phyloP scores from a whole-genome alignment of 495 filamentous ascomycete species.

The Bathelium albidoporum region DNA sequence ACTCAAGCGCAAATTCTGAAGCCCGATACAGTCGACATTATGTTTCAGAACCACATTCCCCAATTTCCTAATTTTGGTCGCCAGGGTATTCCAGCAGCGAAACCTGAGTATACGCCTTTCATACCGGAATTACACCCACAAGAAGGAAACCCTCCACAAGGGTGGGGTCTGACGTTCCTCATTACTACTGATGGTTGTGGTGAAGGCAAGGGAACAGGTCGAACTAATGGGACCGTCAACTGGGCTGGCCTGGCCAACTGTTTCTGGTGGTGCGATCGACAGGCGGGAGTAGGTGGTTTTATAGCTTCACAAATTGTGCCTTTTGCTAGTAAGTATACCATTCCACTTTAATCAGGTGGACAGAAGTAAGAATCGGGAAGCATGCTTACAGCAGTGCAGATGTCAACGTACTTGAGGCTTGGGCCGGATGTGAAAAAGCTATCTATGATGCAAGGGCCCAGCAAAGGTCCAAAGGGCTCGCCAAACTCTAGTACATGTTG shows the following conservation, averaged over 20 bases:
- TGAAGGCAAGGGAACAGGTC: slow-evolving; percentile 34
- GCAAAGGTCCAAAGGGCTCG: no score
- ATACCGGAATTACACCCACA: slow-evolving; percentile 42
- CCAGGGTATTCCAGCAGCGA: slow-evolving; percentile 37
- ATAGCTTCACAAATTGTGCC: slow-evolving; percentile 49
- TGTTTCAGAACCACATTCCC: slow-evolving; percentile 54
- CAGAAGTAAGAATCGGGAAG: not conserved
- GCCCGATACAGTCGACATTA: slow-evolving; percentile 42
- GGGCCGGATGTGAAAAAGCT: slow-evolving; percentile 7
- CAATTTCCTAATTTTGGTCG: slow-evolving; percentile 41
- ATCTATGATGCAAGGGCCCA: slow-evolving; percentile 11
- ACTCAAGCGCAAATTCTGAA: slow-evolving; percentile 40
- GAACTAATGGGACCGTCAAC: slow-evolving; percentile 37
- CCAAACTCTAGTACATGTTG: no score
- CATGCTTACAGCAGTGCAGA: not conserved
- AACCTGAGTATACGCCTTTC: slow-evolving; percentile 40
- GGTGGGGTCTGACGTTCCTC: slow-evolving; percentile 52
- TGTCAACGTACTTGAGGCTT: not conserved
- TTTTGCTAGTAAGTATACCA: slow-evolving; percentile 27
- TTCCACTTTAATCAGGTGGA: not conserved
- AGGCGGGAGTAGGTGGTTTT: slow-evolving; percentile 49
- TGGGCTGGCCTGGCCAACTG: slow-evolving; percentile 54
- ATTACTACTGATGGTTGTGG: slow-evolving; percentile 29
- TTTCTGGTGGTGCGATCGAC: slow-evolving; percentile 53
- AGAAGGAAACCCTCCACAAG: slow-evolving; percentile 40